A percentile compares a stretch with the other conserved stretches of the same genome.
Conservation (phyloP, 2,329 filamentous ascomycete species). For the Dendrostoma leiphaemia region DNA sequence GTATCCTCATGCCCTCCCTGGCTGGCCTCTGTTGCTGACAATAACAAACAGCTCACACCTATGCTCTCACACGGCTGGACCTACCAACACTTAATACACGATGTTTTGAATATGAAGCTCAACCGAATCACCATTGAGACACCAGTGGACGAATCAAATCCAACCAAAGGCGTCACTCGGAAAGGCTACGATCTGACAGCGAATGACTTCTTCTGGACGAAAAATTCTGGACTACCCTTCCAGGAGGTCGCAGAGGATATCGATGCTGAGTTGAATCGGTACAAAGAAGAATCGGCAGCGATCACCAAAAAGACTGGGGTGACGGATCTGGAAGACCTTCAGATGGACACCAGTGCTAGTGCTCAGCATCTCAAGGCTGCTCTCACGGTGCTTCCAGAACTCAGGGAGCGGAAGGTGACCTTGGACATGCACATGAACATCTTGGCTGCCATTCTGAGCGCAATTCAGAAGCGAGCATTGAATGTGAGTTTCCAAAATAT, state of each 20-base stretch:
- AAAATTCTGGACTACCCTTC: constrained; percentile 87
- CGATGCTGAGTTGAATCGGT: constrained; percentile 86
- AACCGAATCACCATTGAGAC: constrained; percentile 94
- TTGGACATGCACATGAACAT: constrained; percentile 99
- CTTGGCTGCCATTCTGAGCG: constrained; percentile 54
- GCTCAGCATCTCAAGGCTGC: constrained; percentile 95
- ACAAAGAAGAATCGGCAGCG: constrained; percentile 92
- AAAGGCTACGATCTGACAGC: constrained; percentile 87
- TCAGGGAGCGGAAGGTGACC: constrained; percentile 86
- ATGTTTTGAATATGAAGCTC: constrained; percentile 60
- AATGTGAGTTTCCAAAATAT: constrained; percentile 43
- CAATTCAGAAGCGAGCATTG: constrained; percentile 88
- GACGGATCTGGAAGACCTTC: constrained; percentile 86
- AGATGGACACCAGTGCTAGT: constrained; percentile 83
- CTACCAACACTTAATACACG: constrained; percentile 79
- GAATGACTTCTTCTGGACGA: constrained; percentile 95
- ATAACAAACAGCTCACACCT: constrained; percentile 60
- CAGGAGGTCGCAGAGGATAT: constrained; percentile 44
- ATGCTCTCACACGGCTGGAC: constrained; percentile 95
- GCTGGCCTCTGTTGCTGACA: neutral
- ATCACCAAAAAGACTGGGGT: constrained; percentile 95
- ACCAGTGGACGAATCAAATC: constrained; percentile 73
- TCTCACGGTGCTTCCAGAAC: constrained; percentile 86
- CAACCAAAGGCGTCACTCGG: constrained; percentile 73
- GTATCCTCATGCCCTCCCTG: neutral